phyloP scores from a whole-genome alignment of 139 green algal species.

The Tetraselmis striata region DNA sequence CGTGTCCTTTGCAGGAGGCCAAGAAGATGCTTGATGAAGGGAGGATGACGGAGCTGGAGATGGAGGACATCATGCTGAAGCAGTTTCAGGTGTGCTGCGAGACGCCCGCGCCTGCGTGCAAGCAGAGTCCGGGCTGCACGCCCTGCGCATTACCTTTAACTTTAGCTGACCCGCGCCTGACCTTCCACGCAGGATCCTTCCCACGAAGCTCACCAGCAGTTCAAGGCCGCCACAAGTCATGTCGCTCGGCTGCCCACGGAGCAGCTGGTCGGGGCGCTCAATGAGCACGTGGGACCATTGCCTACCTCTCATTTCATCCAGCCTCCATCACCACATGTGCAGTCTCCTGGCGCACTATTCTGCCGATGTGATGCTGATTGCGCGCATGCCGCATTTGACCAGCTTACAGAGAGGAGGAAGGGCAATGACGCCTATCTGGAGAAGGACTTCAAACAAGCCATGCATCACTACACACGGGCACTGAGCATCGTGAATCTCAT shows the following conservation, averaged over 20 bases:
- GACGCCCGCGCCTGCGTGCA: no score
- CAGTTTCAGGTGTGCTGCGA: conserved; percentile 25
- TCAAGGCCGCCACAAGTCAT: neutral
- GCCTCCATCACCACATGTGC: no score
- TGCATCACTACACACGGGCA: conserved; percentile 49
- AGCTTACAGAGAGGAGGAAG: conserved; percentile 47
- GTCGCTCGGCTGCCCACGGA: conserved; percentile 39
- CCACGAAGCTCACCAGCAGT: neutral
- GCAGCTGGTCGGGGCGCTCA: conserved; percentile 58
- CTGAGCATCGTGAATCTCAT: conserved; percentile 47
- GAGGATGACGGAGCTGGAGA: conserved; percentile 43
- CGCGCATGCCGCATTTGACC: neutral
- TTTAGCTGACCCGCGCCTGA: no score
- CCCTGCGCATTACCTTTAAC: no score
- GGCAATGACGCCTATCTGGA: conserved; percentile 44
- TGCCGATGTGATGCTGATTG: no score
- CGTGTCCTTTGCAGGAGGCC: conserved; percentile 20
- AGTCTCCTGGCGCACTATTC: no score
- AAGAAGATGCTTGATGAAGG: conserved; percentile 53
- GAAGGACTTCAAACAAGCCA: conserved; percentile 26
- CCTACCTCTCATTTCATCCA: no score
- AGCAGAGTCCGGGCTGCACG: no score
- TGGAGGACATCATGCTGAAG: conserved; percentile 35
- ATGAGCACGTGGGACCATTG: conserved; percentile 52
- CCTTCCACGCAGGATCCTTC: neutral